Percentiles rank a stretch among this genome's conserved stretches.
Conservation (phyloP, 108 stramenopile genomes). For the Nitzschia sp. region DNA sequence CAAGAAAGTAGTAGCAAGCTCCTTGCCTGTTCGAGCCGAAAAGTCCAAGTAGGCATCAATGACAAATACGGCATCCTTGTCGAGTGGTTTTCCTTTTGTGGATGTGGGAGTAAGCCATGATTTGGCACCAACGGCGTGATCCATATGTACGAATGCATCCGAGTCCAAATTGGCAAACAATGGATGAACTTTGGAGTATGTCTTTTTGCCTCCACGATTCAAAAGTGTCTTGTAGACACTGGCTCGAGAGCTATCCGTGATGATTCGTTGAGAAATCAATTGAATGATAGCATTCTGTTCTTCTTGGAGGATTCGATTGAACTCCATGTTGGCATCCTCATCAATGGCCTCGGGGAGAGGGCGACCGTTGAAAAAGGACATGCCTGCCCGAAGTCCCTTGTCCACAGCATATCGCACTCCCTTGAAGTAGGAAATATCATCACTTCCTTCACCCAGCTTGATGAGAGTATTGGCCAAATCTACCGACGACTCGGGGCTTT, state of each 20-base stretch:
- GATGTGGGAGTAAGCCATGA: slow-evolving; percentile 48
- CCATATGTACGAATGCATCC: slow-evolving; percentile 36
- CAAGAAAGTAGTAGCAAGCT: slow-evolving; percentile 44
- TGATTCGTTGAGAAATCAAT: slow-evolving; percentile 49
- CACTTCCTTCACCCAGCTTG: slow-evolving; percentile 15
- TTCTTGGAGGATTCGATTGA: slow-evolving; percentile 53
- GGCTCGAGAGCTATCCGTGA: slow-evolving; percentile 65
- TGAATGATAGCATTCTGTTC: slow-evolving; percentile 61
- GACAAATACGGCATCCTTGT: slow-evolving; percentile 53
- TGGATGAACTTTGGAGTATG: slow-evolving; percentile 60
- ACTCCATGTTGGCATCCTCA: slow-evolving; percentile 33
- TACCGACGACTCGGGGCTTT: neutral
- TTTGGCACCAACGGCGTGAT: slow-evolving; percentile 34
- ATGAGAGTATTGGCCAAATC: slow-evolving; percentile 1
- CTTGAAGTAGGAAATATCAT: slow-evolving; percentile 38
- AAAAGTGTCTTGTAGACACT: slow-evolving; percentile 71
- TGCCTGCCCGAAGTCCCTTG: slow-evolving; percentile 61
- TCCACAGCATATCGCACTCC: slow-evolving; percentile 59
- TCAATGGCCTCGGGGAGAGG: slow-evolving; percentile 49
- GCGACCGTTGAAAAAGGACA: slow-evolving; percentile 84
- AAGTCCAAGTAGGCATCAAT: slow-evolving; percentile 66
- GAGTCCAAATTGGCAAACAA: slow-evolving; percentile 32
- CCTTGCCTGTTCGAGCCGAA: slow-evolving; percentile 35
- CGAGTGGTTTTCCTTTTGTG: slow-evolving; percentile 1
- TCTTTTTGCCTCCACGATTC: slow-evolving; percentile 46